Conservation (phyloP, 179 eudicot genomes). For the Silene vulgaris region DNA sequence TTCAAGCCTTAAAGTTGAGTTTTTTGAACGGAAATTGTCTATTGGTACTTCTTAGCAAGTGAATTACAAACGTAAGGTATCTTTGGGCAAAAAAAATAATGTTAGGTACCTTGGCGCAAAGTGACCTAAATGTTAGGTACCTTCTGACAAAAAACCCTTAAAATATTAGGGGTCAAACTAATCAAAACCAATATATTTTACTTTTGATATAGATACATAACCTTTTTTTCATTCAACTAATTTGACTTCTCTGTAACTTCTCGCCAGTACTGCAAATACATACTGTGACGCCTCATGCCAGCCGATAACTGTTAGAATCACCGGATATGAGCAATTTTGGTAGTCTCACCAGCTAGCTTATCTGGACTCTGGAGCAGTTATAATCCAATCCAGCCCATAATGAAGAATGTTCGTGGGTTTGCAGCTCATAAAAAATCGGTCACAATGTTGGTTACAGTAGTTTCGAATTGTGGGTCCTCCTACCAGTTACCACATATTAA, state of each 20-base stretch:
- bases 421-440: not conserved
- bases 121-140: too few relatives aligned
- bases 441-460: not conserved
- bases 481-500: conserved; percentile 19
- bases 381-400: not conserved
- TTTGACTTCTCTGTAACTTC: conserved; percentile 11
- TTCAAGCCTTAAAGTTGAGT: too few relatives aligned
- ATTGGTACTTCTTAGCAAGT: too few relatives aligned
- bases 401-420: conserved; percentile 5
- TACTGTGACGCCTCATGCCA: not conserved
- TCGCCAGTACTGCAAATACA: not conserved
- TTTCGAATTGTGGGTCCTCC: not conserved
- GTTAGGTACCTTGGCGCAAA: too few relatives aligned
- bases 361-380: not conserved
- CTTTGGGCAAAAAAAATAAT: too few relatives aligned
- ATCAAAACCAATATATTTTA: too few relatives aligned
- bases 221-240: conserved; percentile 13
- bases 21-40: too few relatives aligned
- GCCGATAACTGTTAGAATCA: not conserved
- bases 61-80: too few relatives aligned
- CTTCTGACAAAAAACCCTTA: too few relatives aligned
- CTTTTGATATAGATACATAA: conserved; percentile 20
- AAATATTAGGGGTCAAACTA: not conserved
- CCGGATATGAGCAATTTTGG: not conserved
- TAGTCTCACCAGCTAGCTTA: not conserved